Evolutionary conservation across 1,139 yeast species (phyloP).

Genomic region (Nakaseomyces nivariensis): DNA sequence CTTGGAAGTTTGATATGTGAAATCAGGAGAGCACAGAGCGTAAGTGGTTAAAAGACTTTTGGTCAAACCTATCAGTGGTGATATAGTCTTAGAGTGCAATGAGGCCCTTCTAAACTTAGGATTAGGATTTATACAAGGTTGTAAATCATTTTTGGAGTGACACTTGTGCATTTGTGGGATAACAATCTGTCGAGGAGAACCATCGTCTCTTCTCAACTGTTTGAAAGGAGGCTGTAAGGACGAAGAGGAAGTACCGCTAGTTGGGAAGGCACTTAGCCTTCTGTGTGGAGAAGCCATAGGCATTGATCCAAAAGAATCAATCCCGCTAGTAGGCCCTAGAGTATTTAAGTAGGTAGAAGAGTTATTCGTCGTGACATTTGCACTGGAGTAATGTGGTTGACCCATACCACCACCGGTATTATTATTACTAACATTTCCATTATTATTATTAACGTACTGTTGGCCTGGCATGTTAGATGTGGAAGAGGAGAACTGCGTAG

Average conservation of each 20-base stretch:
- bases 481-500: constrained; percentile 9
- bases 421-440: not conserved
- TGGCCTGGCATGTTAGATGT: not conserved
- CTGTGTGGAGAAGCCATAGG: constrained; percentile 18
- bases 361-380: constrained; percentile 1
- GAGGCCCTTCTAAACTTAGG: constrained; percentile 80
- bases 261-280: constrained; percentile 26
- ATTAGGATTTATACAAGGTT: constrained; percentile 50
- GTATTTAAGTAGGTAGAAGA: constrained; percentile 1
- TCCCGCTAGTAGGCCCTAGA: not conserved
- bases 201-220: constrained; percentile 17
- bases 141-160: constrained; percentile 38
- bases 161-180: constrained; percentile 24
- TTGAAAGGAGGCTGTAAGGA: constrained; percentile 18
- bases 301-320: constrained; percentile 1
- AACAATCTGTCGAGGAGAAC: constrained; percentile 8
- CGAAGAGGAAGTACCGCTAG: constrained; percentile 12
- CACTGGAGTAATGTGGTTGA: constrained; percentile 5
- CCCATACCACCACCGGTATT: constrained; percentile 8
- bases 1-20: constrained; percentile 71
- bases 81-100: constrained; percentile 64
- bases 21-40: constrained; percentile 77
- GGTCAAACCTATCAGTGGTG: constrained; percentile 79
- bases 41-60: constrained; percentile 71
- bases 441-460: not conserved